phyloP scores from a whole-genome alignment of 2,329 filamentous ascomycete genomes.

The Periconia sp. region DNA sequence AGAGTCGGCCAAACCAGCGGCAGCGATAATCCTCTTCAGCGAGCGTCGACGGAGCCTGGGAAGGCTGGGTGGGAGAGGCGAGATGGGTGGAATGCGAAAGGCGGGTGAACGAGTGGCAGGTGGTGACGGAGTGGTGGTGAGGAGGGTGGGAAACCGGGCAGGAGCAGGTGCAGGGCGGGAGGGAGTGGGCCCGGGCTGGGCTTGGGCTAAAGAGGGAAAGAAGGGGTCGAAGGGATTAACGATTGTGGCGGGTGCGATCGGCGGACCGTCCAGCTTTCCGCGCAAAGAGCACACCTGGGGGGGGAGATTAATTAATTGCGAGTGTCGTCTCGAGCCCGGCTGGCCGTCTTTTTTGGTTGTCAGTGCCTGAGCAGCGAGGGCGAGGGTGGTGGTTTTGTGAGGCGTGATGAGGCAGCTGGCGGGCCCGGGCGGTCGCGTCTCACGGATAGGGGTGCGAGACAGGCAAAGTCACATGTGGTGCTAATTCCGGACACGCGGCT shows the following conservation, averaged over 20 bases:
- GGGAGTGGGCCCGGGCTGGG: slow-evolving; percentile 30
- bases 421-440: slow-evolving; percentile 25
- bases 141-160: slow-evolving; percentile 37
- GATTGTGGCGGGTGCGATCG: slow-evolving; percentile 40
- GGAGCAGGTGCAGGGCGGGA: slow-evolving; percentile 34
- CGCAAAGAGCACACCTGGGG: slow-evolving; percentile 25
- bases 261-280: slow-evolving; percentile 26
- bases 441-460: slow-evolving; percentile 39
- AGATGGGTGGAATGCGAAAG: slow-evolving; percentile 6
- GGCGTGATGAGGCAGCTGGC: slow-evolving; percentile 30
- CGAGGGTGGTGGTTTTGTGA: slow-evolving; percentile 18
- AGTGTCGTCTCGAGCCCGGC: slow-evolving; percentile 22
- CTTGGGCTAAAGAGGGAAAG: slow-evolving; percentile 20
- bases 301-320: slow-evolving; percentile 14
- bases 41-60: slow-evolving; percentile 16
- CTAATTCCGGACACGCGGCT: slow-evolving; percentile 29
- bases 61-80: slow-evolving; percentile 9
- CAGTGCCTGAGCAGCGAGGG: slow-evolving; percentile 31
- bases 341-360: slow-evolving; percentile 17
- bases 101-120: slow-evolving; percentile 35
- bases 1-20: slow-evolving; percentile 44
- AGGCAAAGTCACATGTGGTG: slow-evolving; percentile 31
- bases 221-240: slow-evolving; percentile 23
- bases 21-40: slow-evolving; percentile 26
- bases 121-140: slow-evolving; percentile 21